These are phyloP conservation scores for Pouteria glomerata DNA, from an alignment of 148 eudicot genomes.

Conservation along the genomic window DNA sequence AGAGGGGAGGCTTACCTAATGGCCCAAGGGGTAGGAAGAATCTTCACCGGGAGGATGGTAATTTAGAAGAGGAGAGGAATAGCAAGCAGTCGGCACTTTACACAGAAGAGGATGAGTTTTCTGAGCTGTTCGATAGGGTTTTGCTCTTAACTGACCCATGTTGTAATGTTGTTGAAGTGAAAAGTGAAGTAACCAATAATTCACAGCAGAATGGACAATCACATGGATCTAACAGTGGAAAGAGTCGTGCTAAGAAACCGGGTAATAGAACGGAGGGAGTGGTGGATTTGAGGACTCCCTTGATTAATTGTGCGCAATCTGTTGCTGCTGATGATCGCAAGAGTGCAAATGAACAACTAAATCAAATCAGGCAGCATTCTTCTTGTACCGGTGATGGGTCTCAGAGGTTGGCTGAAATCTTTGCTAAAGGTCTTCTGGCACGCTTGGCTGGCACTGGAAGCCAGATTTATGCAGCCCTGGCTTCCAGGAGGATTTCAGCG, in stretches of 20 bases:
- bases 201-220: conserved; percentile 13
- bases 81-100: conserved; percentile 37
- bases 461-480: conserved; percentile 24
- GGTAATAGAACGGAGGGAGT: conserved; percentile 27
- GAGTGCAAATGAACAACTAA: conserved; percentile 42
- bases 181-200: conserved; percentile 6
- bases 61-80: conserved; percentile 39
- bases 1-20: conserved; percentile 19
- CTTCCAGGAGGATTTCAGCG: conserved; percentile 26
- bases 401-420: conserved; percentile 37
- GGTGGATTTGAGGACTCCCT: conserved; percentile 45
- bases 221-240: conserved; percentile 19
- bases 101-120: conserved; percentile 34
- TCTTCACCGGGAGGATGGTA: conserved; percentile 34
- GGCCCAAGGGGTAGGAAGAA: conserved; percentile 43
- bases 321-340: conserved; percentile 47
- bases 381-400: conserved; percentile 30
- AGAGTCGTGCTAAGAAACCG: conserved; percentile 26
- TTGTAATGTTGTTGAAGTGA: neutral
- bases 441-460: conserved; percentile 37
- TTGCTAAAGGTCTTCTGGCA: conserved; percentile 37
- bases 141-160: conserved; percentile 33
- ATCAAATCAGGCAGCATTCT: conserved; percentile 35
- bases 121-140: conserved; percentile 59
- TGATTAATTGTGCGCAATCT: conserved; percentile 53